A percentile compares a stretch with the other conserved stretches of the same genome.
These are phyloP conservation scores for Saccharomyces jurei DNA, from an alignment of 805 yeast genomes.

Conservation along the genomic window DNA sequence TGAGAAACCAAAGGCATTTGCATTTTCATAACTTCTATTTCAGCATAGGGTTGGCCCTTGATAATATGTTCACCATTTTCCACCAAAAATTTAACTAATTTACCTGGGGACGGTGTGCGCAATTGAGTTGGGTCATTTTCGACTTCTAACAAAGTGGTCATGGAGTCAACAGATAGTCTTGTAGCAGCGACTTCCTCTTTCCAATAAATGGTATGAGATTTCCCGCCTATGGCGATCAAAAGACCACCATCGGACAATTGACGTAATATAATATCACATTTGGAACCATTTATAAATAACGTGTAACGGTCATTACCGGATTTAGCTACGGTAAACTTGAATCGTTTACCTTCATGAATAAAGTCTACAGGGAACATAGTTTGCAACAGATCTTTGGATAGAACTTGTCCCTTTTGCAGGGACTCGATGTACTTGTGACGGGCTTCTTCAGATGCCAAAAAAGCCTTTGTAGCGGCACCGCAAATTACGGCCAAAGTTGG, in stretches of 20 bases:
- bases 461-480: slow-evolving; percentile 97
- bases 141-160: slow-evolving; percentile 86
- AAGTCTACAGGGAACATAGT: slow-evolving; percentile 90
- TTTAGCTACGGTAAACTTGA: slow-evolving; percentile 92
- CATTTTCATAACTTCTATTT: slow-evolving; percentile 99
- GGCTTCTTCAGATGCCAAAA: slow-evolving; percentile 64
- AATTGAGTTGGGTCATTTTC: slow-evolving; percentile 98
- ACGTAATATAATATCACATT: slow-evolving; percentile 78
- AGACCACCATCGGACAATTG: slow-evolving; percentile 93
- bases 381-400: slow-evolving; percentile 69
- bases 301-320: slow-evolving; percentile 81
- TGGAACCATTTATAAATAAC: slow-evolving; percentile 86
- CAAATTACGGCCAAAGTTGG: slow-evolving; percentile 82
- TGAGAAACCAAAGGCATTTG: slow-evolving; percentile 94
- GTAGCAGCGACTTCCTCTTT: slow-evolving; percentile 96
- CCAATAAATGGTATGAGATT: slow-evolving; percentile 93
- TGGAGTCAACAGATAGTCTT: slow-evolving; percentile 88
- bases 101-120: slow-evolving; percentile 98
- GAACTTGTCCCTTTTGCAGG: slow-evolving; percentile 94
- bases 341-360: slow-evolving; percentile 87
- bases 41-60: slow-evolving; percentile 93
- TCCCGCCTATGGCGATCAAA: slow-evolving; percentile 79
- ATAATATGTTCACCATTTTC: slow-evolving; percentile 90
- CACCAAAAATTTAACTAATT: slow-evolving; percentile 83
- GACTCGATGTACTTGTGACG: slow-evolving; percentile 61